phyloP scores from a whole-genome alignment of 2,329 filamentous ascomycete genomes.

The Neofusicoccum parvum region DNA sequence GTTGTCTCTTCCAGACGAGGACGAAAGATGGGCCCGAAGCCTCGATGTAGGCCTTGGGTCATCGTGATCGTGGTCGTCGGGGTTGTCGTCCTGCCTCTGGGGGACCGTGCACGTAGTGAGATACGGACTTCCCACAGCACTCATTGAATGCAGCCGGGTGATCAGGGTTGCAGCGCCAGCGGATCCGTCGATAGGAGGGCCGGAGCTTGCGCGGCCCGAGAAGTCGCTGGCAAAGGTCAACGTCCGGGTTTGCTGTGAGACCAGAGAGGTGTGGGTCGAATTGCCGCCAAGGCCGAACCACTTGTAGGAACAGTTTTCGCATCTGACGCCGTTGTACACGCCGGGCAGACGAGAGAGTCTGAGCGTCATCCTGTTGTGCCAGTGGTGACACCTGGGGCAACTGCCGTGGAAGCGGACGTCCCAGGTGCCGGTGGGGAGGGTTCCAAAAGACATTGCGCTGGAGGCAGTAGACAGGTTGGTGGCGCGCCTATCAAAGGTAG shows the following conservation, averaged over 20 bases:
- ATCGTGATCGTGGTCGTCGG: not conserved
- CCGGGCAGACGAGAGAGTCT: constrained; percentile 18
- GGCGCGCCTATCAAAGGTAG: not conserved
- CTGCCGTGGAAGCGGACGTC: constrained; percentile 22
- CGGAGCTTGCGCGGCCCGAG: not conserved
- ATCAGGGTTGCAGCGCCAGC: not conserved
- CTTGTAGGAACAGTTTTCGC: constrained; percentile 23
- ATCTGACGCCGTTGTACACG: constrained; percentile 22
- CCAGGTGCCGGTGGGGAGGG: constrained; percentile 11
- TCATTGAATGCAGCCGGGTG: constrained; percentile 18
- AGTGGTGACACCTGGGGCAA: constrained; percentile 24
- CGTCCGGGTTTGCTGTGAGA: constrained; percentile 21
- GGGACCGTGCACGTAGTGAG: constrained; percentile 10
- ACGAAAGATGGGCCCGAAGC: not conserved
- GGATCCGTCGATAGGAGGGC: not conserved
- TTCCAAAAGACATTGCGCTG: constrained; percentile 15
- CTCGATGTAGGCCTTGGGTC: not conserved
- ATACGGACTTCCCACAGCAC: constrained; percentile 21
- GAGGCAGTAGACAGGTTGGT: not conserved
- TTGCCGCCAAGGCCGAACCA: constrained; percentile 24
- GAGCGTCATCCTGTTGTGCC: constrained; percentile 20
- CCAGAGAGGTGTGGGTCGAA: constrained; percentile 22
- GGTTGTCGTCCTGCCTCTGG: not conserved
- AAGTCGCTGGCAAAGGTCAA: not conserved
- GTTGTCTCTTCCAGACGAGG: not conserved